These are phyloP conservation scores for Dipteronia sinensis DNA, from an alignment of 345 rosid species.

Conservation along the genomic window DNA sequence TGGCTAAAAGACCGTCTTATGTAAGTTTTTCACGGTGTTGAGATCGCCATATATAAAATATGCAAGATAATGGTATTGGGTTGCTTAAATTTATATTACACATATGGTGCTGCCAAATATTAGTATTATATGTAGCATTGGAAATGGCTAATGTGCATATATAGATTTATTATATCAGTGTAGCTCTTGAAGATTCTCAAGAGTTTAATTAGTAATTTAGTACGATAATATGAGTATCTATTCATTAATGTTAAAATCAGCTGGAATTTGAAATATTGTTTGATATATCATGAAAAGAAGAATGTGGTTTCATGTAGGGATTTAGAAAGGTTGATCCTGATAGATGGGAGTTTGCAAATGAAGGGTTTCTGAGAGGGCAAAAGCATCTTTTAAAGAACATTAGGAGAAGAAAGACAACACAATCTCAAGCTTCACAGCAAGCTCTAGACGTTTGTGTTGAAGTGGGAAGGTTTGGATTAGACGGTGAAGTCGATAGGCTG, in stretches of 20 bases:
- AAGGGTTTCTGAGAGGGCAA: conserved; percentile 75
- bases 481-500: conserved; percentile 57
- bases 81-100: background rate
- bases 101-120: background rate
- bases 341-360: conserved; percentile 86
- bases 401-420: conserved; percentile 55
- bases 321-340: conserved; percentile 96
- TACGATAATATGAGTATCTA: background rate
- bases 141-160: background rate
- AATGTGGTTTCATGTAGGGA: conserved; percentile 60
- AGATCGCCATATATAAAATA: conserved; percentile 1
- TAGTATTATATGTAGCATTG: background rate
- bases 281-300: conserved; percentile 9
- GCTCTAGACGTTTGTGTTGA: conserved; percentile 63
- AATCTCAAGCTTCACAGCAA: conserved; percentile 42
- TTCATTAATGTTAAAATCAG: background rate
- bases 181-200: conserved; percentile 14
- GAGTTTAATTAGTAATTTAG: background rate
- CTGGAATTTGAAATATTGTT: conserved; percentile 11
- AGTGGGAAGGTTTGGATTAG: conserved; percentile 62
- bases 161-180: background rate
- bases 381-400: conserved; percentile 64
- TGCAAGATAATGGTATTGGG: conserved; percentile 6
- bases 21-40: no score
- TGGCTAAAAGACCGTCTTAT: no score